phyloP scores from a whole-genome alignment of 371 early-diverging fungal genomes.

The Mucor indicus region DNA sequence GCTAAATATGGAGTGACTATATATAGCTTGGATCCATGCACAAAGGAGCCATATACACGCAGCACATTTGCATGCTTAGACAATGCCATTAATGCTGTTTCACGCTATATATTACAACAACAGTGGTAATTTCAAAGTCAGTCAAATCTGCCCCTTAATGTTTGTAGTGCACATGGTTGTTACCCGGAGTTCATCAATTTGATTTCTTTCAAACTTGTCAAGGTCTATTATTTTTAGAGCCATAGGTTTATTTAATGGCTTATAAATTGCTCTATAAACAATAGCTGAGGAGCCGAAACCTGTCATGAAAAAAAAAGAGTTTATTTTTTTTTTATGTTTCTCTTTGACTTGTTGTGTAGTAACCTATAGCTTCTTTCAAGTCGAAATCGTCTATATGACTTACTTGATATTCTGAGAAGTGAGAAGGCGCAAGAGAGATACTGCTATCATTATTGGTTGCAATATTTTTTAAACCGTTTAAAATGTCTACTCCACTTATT shows the following conservation, averaged over 20 bases:
- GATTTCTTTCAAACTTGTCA: constrained; percentile 84
- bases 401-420: constrained; percentile 12
- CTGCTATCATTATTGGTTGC: constrained; percentile 5
- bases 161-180: background rate
- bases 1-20: constrained; percentile 83
- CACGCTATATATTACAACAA: constrained; percentile 47
- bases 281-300: constrained; percentile 84
- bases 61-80: constrained; percentile 85
- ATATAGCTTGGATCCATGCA: constrained; percentile 73
- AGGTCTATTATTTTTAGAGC: constrained; percentile 85
- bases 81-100: constrained; percentile 85
- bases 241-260: constrained; percentile 61
- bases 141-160: background rate
- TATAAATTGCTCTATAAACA: constrained; percentile 74
- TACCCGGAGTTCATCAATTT: constrained; percentile 85
- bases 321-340: background rate
- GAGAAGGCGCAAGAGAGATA: constrained; percentile 14
- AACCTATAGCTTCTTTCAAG: constrained; percentile 38
- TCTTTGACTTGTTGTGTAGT: background rate
- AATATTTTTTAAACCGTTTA: constrained; percentile 19
- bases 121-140: background rate
- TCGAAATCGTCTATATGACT: constrained; percentile 44
- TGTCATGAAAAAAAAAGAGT: too few relatives aligned
- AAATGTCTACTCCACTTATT: constrained; percentile 19
- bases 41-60: constrained; percentile 82